Percentiles rank a stretch among this genome's conserved stretches.
phyloP scores from a whole-genome alignment of 2,329 filamentous ascomycete genomes.

The Monosporascus sp. region DNA sequence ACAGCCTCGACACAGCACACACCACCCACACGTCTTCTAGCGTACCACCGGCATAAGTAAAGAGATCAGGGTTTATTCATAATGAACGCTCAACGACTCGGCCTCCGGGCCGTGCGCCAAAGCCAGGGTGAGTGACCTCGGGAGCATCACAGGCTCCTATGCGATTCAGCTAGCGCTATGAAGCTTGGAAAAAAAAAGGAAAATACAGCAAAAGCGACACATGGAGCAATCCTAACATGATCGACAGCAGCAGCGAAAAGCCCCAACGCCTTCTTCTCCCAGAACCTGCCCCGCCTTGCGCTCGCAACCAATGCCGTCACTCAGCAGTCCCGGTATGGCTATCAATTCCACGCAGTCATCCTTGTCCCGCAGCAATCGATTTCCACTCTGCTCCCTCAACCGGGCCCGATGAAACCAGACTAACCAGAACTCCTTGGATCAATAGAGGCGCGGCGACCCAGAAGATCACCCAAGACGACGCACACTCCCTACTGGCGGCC shows the following conservation, averaged over 20 bases:
- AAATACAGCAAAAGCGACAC: not conserved
- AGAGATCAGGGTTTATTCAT: constrained; percentile 8
- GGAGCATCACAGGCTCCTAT: not conserved
- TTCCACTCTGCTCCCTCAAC: too few relatives aligned
- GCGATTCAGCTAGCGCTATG: not conserved
- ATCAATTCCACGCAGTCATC: not conserved
- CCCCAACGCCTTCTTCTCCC: constrained; percentile 40
- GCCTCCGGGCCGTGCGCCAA: constrained; percentile 53
- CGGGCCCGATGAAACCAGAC: not conserved
- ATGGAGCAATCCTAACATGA: constrained; percentile 8
- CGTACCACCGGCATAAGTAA: not conserved
- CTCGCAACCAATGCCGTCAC: constrained; percentile 36
- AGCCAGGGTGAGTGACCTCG: constrained; percentile 30
- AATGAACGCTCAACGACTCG: constrained; percentile 55
- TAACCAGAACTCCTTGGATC: constrained; percentile 14
- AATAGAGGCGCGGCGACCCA: constrained; percentile 50
- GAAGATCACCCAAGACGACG: constrained; percentile 49
- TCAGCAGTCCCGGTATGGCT: constrained; percentile 41
- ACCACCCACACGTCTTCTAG: not conserved
- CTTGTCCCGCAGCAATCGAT: too few relatives aligned
- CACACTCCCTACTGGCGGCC: constrained; percentile 62
- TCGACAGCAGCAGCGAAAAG: constrained; percentile 33
- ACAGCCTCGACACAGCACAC: not conserved
- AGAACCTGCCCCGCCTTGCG: constrained; percentile 42
- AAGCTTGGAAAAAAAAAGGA: not conserved